These are phyloP conservation scores for Termitomyces sp. DNA, from an alignment of 768 basidiomycete genomes.

Conservation along the genomic window DNA sequence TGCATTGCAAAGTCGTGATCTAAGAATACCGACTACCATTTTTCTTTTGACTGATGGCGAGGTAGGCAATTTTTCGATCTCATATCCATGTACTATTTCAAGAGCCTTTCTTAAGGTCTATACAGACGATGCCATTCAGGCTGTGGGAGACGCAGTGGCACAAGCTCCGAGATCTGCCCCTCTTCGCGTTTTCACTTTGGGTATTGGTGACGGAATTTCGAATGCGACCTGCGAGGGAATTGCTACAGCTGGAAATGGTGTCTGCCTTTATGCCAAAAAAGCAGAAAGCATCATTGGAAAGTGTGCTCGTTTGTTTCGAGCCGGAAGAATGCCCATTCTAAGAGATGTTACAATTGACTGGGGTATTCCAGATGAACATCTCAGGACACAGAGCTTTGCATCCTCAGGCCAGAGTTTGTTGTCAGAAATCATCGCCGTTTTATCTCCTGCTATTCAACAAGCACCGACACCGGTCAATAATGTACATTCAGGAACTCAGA, in stretches of 20 bases:
- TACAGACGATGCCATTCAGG: constrained; percentile 13
- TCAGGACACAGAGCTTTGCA: constrained; percentile 11
- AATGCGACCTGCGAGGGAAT: constrained; percentile 47
- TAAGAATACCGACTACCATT: constrained; percentile 35
- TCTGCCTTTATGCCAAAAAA: constrained; percentile 37
- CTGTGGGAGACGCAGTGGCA: constrained; percentile 25
- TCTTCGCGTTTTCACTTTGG: constrained; percentile 51
- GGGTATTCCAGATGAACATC: constrained; percentile 27
- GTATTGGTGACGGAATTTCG: constrained; percentile 47
- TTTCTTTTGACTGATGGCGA: constrained; percentile 62
- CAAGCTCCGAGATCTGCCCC: constrained; percentile 22
- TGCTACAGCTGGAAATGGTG: constrained; percentile 49
- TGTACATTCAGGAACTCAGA: constrained; percentile 30
- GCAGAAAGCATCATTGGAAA: constrained; percentile 43
- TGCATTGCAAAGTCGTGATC: constrained; percentile 29
- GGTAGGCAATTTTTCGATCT: constrained; percentile 18
- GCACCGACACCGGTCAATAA: constrained; percentile 23
- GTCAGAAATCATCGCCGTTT: constrained; percentile 16
- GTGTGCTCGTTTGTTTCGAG: constrained; percentile 43
- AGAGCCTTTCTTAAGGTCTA: constrained; percentile 14
- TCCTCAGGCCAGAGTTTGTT: constrained; percentile 14
- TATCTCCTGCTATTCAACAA: constrained; percentile 28
- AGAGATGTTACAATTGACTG: constrained; percentile 45
- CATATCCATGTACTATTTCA: background rate
- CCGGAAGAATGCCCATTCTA: constrained; percentile 41